Base-by-base conservation (phyloP, 345 rosid genomes). In the Erodium maritimum region DNA sequence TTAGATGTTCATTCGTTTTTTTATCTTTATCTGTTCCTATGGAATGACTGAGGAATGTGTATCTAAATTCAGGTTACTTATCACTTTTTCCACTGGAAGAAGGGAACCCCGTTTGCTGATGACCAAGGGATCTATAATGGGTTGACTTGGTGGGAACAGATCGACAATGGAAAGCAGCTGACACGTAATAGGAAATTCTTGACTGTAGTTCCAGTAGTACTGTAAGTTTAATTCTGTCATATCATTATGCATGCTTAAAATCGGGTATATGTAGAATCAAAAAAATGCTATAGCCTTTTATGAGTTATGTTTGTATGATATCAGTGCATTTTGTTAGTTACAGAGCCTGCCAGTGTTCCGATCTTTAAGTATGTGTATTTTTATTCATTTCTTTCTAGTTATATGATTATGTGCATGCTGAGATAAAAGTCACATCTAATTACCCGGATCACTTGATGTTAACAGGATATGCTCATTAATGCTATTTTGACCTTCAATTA, bases 61-160 rank as follows among this genome's bases (percentile, higher is more conserved):
- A 61, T 61, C 24, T 51, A 59, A 56, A 61, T 69, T 58, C 81
- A 93, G 97, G 71, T 93, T 55, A 93, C 96, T 17, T 93, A 87
- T 71, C 99, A 89, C 69, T 87, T 77, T 80, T 93, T 93, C 65
- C 99, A 93, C 76, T 93, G 97, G 97, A 87, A 85, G 89, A 89
- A 93, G 72, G 99, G 99, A 66, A 93, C 97, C 4, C 99, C 99
- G 2, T 93, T 93, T 69, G 84, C 82, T 17, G 99, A 93, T 18
- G 99, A 93, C 66, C 99, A 93, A 66, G 97, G 99, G n/a, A 90
- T 93, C 71, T 89, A 93, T 73, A 93, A 93, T 65, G 52, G 82
- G 57, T 69, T 93, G 71, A 93, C 99, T 60, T 93, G 97, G 99
- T 89, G 99, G 97, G 99, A 93, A 67, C 99, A 93, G 77, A 79